These are phyloP conservation scores for Warburgia ugandensis DNA, from an alignment of 164 flowering plant species.

Conservation along the genomic window DNA sequence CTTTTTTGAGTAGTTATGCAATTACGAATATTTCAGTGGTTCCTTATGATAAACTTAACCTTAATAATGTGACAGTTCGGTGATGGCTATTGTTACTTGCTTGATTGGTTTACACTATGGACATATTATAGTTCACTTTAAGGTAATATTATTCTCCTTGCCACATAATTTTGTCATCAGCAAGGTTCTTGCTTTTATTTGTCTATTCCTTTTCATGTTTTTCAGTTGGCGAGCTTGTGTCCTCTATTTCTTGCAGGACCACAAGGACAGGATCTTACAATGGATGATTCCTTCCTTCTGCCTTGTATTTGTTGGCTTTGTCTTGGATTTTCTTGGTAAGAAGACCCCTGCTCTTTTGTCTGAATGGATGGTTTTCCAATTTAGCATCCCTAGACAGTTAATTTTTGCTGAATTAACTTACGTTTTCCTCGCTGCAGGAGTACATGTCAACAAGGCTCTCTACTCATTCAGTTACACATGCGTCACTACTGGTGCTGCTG, in stretches of 20 bases:
- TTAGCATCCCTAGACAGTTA: background rate
- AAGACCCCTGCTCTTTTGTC: too few relatives aligned
- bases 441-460: conserved; percentile 70
- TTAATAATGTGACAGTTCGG: conserved; percentile 39
- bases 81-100: conserved; percentile 73
- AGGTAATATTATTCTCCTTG: too few relatives aligned
- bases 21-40: too few relatives aligned
- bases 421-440: conserved; percentile 23
- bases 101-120: conserved; percentile 72
- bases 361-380: background rate
- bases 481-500: conserved; percentile 67
- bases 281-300: conserved; percentile 43
- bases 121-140: conserved; percentile 55
- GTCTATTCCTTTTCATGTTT: too few relatives aligned
- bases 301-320: conserved; percentile 36
- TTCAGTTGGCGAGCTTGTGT: background rate
- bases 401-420: background rate
- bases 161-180: too few relatives aligned
- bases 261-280: conserved; percentile 42
- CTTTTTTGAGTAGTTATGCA: background rate
- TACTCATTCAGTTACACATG: conserved; percentile 61
- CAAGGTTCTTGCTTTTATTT: too few relatives aligned
- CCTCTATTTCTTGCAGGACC: conserved; percentile 37
- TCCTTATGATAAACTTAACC: too few relatives aligned
- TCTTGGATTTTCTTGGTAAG: conserved; percentile 42